Percentiles rank a stretch among this genome's conserved stretches.
phyloP scores from a whole-genome alignment of 2,329 filamentous ascomycete species.

The Beauveria pseudobassiana region DNA sequence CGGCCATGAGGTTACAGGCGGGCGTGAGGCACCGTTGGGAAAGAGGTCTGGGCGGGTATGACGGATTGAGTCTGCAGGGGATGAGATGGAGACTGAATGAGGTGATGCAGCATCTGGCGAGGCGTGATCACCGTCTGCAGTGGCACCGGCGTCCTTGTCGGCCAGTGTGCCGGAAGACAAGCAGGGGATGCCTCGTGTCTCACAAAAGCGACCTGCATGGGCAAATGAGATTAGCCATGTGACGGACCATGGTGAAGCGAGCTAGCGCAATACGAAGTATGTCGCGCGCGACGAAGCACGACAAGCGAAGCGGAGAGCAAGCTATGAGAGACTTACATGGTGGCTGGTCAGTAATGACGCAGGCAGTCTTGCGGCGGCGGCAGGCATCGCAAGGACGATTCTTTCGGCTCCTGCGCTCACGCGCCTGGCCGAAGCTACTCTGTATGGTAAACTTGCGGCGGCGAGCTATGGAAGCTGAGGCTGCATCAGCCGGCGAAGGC shows the following conservation, averaged over 20 bases:
- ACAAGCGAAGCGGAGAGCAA: background rate
- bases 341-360: slow-evolving; percentile 35
- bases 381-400: slow-evolving; percentile 39
- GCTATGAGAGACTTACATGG: slow-evolving; percentile 30
- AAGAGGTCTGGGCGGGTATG: background rate
- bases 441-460: slow-evolving; percentile 33
- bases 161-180: slow-evolving; percentile 10
- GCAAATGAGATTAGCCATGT: background rate
- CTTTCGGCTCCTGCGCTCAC: slow-evolving; percentile 36
- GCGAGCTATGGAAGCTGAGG: background rate
- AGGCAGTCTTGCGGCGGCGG: slow-evolving; percentile 38
- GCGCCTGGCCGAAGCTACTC: slow-evolving; percentile 33
- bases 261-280: background rate
- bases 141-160: background rate
- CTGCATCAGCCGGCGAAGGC: background rate
- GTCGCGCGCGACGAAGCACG: background rate
- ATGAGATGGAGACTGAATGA: background rate
- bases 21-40: background rate
- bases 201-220: slow-evolving; percentile 10
- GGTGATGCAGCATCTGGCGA: slow-evolving; percentile 6
- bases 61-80: slow-evolving; percentile 8
- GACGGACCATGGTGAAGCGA: background rate
- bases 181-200: slow-evolving; percentile 10
- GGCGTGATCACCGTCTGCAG: background rate
- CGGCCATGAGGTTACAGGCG: background rate